Conservation (phyloP, 306 rosid species). For the Medicago truncatula region DNA sequence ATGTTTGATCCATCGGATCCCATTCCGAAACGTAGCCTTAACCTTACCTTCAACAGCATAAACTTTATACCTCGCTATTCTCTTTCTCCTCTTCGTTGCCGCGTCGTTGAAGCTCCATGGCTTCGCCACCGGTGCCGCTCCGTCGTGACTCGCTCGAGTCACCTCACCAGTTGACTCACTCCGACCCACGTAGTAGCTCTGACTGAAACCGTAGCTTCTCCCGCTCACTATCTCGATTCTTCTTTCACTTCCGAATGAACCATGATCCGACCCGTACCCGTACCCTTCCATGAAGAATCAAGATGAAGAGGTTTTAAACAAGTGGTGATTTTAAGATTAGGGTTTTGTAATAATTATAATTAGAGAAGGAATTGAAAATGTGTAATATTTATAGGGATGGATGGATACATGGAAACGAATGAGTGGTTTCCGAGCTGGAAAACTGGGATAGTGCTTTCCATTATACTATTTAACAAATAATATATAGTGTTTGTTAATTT, state of each 20-base stretch:
- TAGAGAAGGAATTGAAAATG: conserved; percentile 16
- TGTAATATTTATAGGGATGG: neutral
- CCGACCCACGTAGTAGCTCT: conserved; percentile 6
- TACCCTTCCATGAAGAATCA: conserved; percentile 50
- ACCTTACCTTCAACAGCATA: conserved; percentile 74
- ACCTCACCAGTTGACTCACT: neutral
- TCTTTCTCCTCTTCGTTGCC: conserved; percentile 69
- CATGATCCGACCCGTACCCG: conserved; percentile 49
- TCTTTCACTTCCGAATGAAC: conserved; percentile 41
- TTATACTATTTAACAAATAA: conserved; percentile 20
- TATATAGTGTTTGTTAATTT: neutral
- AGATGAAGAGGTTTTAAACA: neutral
- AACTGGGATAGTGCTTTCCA: conserved; percentile 13
- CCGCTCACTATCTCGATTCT: conserved; percentile 75
- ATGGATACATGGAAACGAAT: too few relatives aligned
- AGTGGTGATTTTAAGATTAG: neutral
- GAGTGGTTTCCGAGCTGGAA: too few relatives aligned
- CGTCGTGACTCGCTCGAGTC: conserved; percentile 44
- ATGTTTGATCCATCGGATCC: conserved; percentile 74
- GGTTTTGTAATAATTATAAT: too few relatives aligned
- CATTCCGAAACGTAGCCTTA: conserved; percentile 62
- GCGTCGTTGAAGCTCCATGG: conserved; percentile 67
- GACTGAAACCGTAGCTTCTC: conserved; percentile 51
- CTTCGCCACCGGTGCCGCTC: conserved; percentile 37
- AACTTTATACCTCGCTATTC: conserved; percentile 72